These are phyloP conservation scores for Haplosporangium gracile DNA, from an alignment of 192 early-diverging fungal genomes.

Conservation along the genomic window DNA sequence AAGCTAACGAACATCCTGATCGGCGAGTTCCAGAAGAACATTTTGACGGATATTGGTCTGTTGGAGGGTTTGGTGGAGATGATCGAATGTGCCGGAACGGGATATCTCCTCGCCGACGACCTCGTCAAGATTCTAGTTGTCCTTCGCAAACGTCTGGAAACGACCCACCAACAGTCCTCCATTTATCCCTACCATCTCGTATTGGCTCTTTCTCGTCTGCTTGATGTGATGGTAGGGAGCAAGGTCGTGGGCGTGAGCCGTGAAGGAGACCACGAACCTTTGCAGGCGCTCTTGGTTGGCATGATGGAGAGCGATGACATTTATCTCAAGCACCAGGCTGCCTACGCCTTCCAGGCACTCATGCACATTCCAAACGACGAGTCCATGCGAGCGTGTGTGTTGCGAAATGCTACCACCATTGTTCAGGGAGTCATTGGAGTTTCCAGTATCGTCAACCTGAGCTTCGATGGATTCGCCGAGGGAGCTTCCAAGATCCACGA, in stretches of 20 bases:
- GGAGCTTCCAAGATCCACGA: background rate
- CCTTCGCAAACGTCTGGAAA: background rate
- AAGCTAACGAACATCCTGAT: background rate
- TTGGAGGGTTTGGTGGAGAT: constrained; percentile 12
- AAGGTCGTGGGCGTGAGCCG: constrained; percentile 4
- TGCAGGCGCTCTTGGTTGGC: background rate
- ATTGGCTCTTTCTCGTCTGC: constrained; percentile 7
- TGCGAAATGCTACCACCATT: background rate
- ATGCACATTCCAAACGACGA: constrained; percentile 9
- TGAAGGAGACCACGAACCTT: background rate
- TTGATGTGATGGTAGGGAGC: constrained; percentile 4
- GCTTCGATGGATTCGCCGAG: background rate
- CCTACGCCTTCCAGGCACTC: constrained; percentile 9
- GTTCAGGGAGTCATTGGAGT: constrained; percentile 7
- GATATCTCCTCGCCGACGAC: constrained; percentile 5
- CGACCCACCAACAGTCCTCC: background rate
- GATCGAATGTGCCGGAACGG: background rate
- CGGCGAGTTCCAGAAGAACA: background rate
- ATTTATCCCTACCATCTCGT: background rate
- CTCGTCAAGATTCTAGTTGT: background rate
- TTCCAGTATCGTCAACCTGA: background rate
- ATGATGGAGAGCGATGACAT: background rate
- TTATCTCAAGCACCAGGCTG: constrained; percentile 1
- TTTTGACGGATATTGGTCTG: background rate
- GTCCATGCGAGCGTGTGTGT: background rate